Conservation (phyloP, 768 basidiomycete genomes). For the Mycena epipterygia region DNA sequence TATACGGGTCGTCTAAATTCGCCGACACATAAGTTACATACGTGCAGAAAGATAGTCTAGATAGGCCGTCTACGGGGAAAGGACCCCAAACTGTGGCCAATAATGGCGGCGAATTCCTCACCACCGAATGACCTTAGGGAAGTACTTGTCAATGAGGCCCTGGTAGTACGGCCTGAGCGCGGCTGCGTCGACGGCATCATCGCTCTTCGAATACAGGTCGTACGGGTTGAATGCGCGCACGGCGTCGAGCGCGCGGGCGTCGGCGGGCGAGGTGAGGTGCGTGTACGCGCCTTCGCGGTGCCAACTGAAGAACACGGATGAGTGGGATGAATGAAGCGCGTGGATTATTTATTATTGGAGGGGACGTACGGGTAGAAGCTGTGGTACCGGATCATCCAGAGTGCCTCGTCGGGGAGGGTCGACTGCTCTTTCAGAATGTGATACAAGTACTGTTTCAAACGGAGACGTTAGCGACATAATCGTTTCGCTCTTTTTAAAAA, state of each 20-base stretch:
- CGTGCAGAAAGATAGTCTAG: too few relatives aligned
- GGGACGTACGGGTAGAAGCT: constrained; percentile 86
- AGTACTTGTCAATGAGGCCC: constrained; percentile 84
- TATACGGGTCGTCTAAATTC: too few relatives aligned
- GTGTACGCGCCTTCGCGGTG: constrained; percentile 89
- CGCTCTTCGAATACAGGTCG: constrained; percentile 92
- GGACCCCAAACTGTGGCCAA: too few relatives aligned
- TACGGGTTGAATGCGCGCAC: constrained; percentile 94
- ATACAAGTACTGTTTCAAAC: constrained; percentile 85
- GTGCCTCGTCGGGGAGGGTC: constrained; percentile 81
- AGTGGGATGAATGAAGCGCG: background rate
- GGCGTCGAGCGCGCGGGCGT: constrained; percentile 72
- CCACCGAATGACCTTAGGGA: constrained; percentile 87
- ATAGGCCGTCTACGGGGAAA: too few relatives aligned
- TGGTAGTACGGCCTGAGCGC: constrained; percentile 88
- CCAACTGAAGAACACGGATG: constrained; percentile 62
- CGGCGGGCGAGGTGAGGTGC: constrained; percentile 83
- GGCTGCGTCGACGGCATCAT: constrained; percentile 72
- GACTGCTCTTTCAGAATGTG: constrained; percentile 87
- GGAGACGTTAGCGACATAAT: background rate
- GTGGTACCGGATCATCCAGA: constrained; percentile 95
- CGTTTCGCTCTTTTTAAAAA: background rate
- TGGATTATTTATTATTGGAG: background rate
- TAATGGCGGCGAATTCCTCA: too few relatives aligned
- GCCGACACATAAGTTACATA: too few relatives aligned